These are phyloP conservation scores for Hyaloscypha finlandica DNA, from an alignment of 495 filamentous ascomycete genomes.

Conservation along the genomic window DNA sequence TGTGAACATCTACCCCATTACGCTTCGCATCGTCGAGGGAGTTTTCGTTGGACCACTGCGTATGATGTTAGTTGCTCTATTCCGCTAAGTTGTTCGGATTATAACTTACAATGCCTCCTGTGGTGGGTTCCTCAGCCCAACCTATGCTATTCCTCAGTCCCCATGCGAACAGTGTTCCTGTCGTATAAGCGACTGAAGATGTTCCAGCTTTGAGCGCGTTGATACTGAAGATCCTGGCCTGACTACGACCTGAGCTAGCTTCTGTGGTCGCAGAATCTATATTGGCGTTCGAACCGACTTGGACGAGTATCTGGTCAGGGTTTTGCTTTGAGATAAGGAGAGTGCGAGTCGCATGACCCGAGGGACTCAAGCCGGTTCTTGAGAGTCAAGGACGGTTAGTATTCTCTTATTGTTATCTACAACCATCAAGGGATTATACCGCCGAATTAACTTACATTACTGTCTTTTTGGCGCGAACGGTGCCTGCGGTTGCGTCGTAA, in stretches of 20 bases:
- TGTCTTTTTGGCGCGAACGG: slow-evolving; percentile 41
- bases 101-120: slow-evolving; percentile 44
- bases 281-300: slow-evolving; percentile 63
- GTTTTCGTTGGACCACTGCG: slow-evolving; percentile 72
- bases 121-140: slow-evolving; percentile 56
- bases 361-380: slow-evolving; percentile 53
- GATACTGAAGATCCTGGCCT: slow-evolving; percentile 68
- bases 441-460: slow-evolving; percentile 34
- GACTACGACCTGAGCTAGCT: slow-evolving; percentile 55
- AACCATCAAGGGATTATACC: too few species aligned
- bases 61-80: too few species aligned
- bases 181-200: slow-evolving; percentile 40
- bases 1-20: slow-evolving; percentile 57
- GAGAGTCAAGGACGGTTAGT: too few species aligned
- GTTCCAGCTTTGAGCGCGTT: slow-evolving; percentile 24
- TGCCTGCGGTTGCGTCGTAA: slow-evolving; percentile 52
- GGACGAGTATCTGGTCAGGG: slow-evolving; percentile 53
- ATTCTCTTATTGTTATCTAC: too few species aligned
- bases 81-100: too few species aligned
- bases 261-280: slow-evolving; percentile 52
- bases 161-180: slow-evolving; percentile 63
- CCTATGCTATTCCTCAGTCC: slow-evolving; percentile 74
- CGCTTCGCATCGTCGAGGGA: slow-evolving; percentile 60
- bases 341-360: slow-evolving; percentile 62
- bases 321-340: slow-evolving; percentile 52